Base-by-base conservation (phyloP, 257 asterid species). In the Eustoma russellianum region DNA sequence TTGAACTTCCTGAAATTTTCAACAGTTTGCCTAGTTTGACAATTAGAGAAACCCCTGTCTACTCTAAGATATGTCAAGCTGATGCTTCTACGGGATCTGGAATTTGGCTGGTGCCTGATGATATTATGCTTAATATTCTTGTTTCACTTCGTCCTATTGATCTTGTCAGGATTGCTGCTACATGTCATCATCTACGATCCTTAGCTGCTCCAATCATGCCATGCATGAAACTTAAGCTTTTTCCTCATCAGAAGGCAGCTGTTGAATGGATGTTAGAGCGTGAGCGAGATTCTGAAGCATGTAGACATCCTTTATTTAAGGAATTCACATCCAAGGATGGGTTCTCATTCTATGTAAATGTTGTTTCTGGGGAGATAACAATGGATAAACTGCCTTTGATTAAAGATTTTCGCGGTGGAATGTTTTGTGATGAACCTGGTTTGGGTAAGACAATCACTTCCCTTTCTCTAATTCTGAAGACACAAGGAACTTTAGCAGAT, bases 361-460 rank as follows among this genome's bases (percentile, higher is more conserved):
- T 62, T 59, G 86, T 81, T 65, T 79, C 95, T 70, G 95, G 97
- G 65, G 91, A 85, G 70, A 77, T 92, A 53, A 61, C 70, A 33
- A 56, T 76, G 15, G 89, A 79, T 33, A 46, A 50, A 48, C 75
- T 73, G 63, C 95, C 95, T 46, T 72, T 69, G 15, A 51, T 79
- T 33, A 74, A 61, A 74, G 99, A 92, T 73, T 83, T 88, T 57
- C 86, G 64, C 50, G 99, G 97, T 62, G 99, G 97, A 51, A 77
- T 92, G 94, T 92, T 92, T 69, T 92, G 99, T 78, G 99, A 88
- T 74, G 99, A 88, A 65, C 97, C 99, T 79, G 97, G 97, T 65
- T 69, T 92, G 65, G 99, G 99, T 62, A 92, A 92, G 80, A 92
- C 99, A 58, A 83, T 92, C 40, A 88, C 99, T 57, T 79, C 95